Base-by-base conservation (phyloP, 2,329 filamentous ascomycete species). In the Penicillium sp. region DNA sequence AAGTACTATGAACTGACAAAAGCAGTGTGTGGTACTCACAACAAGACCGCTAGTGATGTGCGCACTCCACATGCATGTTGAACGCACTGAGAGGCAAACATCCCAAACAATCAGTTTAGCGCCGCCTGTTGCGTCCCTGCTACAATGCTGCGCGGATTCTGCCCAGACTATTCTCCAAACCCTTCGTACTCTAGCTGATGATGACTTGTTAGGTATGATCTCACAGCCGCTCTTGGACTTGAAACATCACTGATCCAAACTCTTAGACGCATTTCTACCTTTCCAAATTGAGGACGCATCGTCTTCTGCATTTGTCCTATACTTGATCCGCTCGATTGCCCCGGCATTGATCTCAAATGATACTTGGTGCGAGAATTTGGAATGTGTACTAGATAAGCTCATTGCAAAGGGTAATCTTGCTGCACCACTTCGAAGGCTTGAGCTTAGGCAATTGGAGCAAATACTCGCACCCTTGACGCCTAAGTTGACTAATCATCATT, bases 241-340 rank as follows among this genome's bases (percentile, higher is more conserved):
- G 13, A 10, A 11, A 14, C 13, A 7, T 18, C 14, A 7, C 35
- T 52, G 18, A 52, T 30, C 40, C 9, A 2, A n/a, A 7, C 1
- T 19, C 7, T 32, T 23, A 65, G 70, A 73, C 35, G 69, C 73
- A 1, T 76, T 76, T 10, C 23, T 76, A 1, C 74, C 74, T 0
- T 76, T 76, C 11, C 74, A 76, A 40, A 67, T 76, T 10, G 74
- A 76, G 53, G 73, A 74, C 35, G 73, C 74, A 6, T 76, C 72
- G 7, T 75, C 74, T 0, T 76, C 74, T 1, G 71, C 73, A 0
- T 75, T 76, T 34, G 65, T 76, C 1, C 66, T 76, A 2, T 69
- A 74, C 14, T 61, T 76, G 0, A 68, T 76, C 14, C 56, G 49
- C 16, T 54, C 61, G 5, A 59, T 64, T 34, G 70, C 67, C n/a